Percentiles rank a stretch among this genome's conserved stretches.
Conservation (phyloP, 2,329 filamentous ascomycete genomes). For the Didymella sp. region DNA sequence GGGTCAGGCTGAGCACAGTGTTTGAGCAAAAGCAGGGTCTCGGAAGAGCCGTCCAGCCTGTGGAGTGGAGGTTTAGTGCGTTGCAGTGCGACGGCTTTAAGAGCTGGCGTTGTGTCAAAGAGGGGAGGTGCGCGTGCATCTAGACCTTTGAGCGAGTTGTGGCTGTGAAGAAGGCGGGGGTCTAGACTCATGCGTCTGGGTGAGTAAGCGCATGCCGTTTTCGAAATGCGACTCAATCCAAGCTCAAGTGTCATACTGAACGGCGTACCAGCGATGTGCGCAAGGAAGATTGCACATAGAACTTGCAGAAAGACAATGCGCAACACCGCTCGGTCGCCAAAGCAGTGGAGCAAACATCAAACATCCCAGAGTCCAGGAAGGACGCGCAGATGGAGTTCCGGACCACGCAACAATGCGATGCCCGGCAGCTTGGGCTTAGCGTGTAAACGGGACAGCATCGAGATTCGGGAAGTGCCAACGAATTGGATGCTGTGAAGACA, state of each 20-base stretch:
- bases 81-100: neutral
- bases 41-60: constrained; percentile 1
- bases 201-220: constrained; percentile 12
- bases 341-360: neutral
- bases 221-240: neutral
- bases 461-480: neutral
- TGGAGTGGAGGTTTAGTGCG: neutral
- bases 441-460: neutral
- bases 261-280: neutral
- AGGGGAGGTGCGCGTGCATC: constrained; percentile 4
- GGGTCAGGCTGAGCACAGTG: constrained; percentile 3
- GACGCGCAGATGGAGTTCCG: constrained; percentile 4
- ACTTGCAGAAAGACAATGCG: neutral
- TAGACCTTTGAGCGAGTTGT: constrained; percentile 5
- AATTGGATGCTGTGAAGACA: neutral
- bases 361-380: neutral
- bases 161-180: neutral
- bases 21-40: neutral
- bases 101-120: neutral
- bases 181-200: constrained; percentile 1
- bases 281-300: neutral
- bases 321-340: neutral
- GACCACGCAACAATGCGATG: neutral
- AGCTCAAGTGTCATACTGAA: neutral
- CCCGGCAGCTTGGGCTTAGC: neutral